Evolutionary conservation across 805 yeast genomes (phyloP), one percentile per base, ranked within the genome.

Genomic region (Yamadazyma ubonensis): DNA sequence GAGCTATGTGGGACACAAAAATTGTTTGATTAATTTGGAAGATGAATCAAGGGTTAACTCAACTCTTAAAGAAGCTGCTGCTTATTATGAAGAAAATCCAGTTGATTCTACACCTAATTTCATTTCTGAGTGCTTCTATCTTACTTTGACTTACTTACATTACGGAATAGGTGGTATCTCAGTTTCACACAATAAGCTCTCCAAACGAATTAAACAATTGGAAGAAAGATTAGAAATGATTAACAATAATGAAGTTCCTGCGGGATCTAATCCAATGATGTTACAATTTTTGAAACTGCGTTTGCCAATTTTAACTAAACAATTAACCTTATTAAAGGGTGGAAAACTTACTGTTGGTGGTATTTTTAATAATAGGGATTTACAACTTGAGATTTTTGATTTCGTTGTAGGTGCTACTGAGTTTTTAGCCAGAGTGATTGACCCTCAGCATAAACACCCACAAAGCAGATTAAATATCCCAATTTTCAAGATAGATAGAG

Each of bases 31-130:
- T 41, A 86, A 86, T 53, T 67, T 91, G 9, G 57, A 59, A 4
- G 95, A 87, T 32, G 98, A 93, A 57, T 83, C 97, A 4, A 79
- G 93, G 53, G 71, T 88, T 14, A 82, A 86, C 50, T 76, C 96
- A 2, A 85, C 93, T 23, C 71, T 76, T 32, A 75, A 75, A 42
- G 93, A 86, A 52, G 83, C 87, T 4, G 72, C 73, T 35, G 79
- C 76, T 36, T 79, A 75, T 51, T 78, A 76, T 52, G 61, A 71
- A 5, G 51, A 61, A 2, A 57, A 67, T 9, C 55, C 59, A n/a
- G 61, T 45, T 47, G 35, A 31, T 6, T 17, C 45, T n/a, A 20
- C 7, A 10, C 45, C 65, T 27, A 91, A 93, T 53, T 93, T 93
- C 58, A 87, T 93, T n/a, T 81, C 96, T 6, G 93, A 91, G 49